Base-by-base conservation (phyloP, 2,329 filamentous ascomycete species). In the Trichoderma sp. region DNA sequence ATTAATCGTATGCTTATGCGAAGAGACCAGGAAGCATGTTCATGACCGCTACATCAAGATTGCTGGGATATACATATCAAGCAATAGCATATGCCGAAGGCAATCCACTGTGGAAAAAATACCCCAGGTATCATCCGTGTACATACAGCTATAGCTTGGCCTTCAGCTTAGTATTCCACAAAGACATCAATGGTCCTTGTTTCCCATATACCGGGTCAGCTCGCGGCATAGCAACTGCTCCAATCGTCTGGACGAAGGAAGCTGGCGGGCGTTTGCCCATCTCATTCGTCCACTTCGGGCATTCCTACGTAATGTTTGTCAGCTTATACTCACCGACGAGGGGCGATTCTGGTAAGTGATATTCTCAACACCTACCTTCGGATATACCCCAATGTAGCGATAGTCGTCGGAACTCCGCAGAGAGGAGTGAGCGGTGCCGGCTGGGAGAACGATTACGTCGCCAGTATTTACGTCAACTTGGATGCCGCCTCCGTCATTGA, bases 381-480 rank as follows among this genome's bases (percentile, higher is more conserved):
- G 64, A 43, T 58, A 67, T 17, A 67, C 64, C 23, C 64, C 64
- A 57, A 67, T 58, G 23, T 67, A 67, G 13, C 50, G 64, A 43
- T 67, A 67, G 34, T 58, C 50, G 2, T 36, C 47, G 34, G 53
- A 67, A 53, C 64, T 67, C 32, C 9, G 32, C 7, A 58, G 17
- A 17, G 64, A 67, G 30, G 47, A 66, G n/a, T 66, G 63, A 6
- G 63, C 63, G 2, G 63, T 57, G 3, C 63, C 63, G 3, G 63
- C 63, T 39, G 63, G 63, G 2, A 66, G 63, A 17, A 57, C 63
- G 2, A 57, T 66, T n/a, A 66, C 63, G 9, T 66, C 63, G 63
- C 63, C 63, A 3, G 30, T n/a, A 2, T 28, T 12, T 9, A 66
- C 63, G 9, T 66, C 47, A 20, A 66, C 47, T 39, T 66, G 7